Base-by-base conservation (phyloP, 2,329 filamentous ascomycete genomes). In the Fusarium guadeloupense region DNA sequence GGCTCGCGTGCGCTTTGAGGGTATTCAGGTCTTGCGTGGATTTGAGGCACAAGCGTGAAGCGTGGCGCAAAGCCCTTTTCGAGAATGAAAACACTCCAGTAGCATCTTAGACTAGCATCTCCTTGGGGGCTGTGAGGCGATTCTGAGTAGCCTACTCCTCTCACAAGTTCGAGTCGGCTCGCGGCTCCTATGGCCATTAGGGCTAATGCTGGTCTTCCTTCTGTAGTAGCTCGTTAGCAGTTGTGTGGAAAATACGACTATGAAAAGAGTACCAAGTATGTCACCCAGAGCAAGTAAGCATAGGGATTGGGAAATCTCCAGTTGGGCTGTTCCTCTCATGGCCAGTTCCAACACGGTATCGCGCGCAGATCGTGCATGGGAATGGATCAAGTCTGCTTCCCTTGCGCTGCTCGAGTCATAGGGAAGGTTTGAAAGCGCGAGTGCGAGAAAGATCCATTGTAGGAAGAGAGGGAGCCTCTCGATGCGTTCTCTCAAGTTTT, bases 131-230 rank as follows among this genome's bases (percentile, higher is more conserved):
- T 31, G 4, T 44, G 34, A 1, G 45, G 21, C 1, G 60, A 60
- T 8, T 26, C 55, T 1, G 47, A 30, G n/a, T 42, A 51, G 13
- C 57, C 39, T 17, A 54, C 48, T 25, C 58, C 35, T 0, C 60
- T 57, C 1, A 68, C 53, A 4, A 68, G 55, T 14, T 69, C 56
- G 4, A 69, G 47, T 20, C 66, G 54, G 1, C 54, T 52, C 0
- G 53, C 66, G 1, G 54, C 62, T 4, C 66, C 66, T 20, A 69
- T 69, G 1, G 63, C 55, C 66, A 69, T 69, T 2, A 68, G 16
- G 3, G 66, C 66, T 3, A 63, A 21, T 0, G 60, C 59, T 2
- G 54, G 60, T n/a, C 60, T 42, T 12, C 66, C 63, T 9, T 65
- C 66, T 64, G 7, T 1, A 2, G 16, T 1, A 2, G n/a, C 0